Evolutionary conservation across 1,284 basidiomycete species (phyloP).

Genomic region (Cutaneotrichosporon cavernicola): DNA sequence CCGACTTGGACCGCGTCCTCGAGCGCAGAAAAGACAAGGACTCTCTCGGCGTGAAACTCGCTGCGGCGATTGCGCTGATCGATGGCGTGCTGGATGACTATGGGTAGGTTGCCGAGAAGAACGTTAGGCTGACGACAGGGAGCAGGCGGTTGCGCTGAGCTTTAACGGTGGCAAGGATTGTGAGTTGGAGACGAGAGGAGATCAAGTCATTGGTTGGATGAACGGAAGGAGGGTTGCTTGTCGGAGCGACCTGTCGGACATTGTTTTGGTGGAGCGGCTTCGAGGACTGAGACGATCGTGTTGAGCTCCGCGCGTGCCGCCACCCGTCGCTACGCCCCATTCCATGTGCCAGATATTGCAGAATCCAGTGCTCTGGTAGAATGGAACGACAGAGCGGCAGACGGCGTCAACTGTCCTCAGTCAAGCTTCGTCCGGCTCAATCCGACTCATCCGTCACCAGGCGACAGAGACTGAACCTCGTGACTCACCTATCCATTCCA

Average conservation of each 20-base stretch:
- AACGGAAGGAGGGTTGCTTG: neutral
- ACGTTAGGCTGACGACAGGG: constrained; percentile 52
- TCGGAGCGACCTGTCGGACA: neutral
- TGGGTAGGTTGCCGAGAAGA: neutral
- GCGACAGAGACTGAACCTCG: neutral
- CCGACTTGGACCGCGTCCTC: constrained; percentile 35
- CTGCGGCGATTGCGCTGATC: constrained; percentile 74
- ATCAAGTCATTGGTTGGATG: neutral
- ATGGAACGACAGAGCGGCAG: no score
- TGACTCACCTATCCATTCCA: neutral
- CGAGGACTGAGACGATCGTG: neutral
- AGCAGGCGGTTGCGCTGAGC: constrained; percentile 73
- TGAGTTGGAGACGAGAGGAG: constrained; percentile 54
- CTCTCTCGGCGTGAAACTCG: constrained; percentile 60
- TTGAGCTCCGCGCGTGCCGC: neutral
- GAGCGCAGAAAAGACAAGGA: constrained; percentile 34
- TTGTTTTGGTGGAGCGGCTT: no score
- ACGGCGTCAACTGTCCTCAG: no score
- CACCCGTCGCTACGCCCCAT: neutral
- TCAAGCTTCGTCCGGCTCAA: no score
- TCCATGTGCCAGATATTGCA: neutral
- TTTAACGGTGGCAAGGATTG: constrained; percentile 99
- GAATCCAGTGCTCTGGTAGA: no score
- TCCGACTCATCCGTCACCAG: no score
- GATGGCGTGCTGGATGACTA: constrained; percentile 65